phyloP scores from a whole-genome alignment of 2,329 filamentous ascomycete species.

The Phoma sp. region DNA sequence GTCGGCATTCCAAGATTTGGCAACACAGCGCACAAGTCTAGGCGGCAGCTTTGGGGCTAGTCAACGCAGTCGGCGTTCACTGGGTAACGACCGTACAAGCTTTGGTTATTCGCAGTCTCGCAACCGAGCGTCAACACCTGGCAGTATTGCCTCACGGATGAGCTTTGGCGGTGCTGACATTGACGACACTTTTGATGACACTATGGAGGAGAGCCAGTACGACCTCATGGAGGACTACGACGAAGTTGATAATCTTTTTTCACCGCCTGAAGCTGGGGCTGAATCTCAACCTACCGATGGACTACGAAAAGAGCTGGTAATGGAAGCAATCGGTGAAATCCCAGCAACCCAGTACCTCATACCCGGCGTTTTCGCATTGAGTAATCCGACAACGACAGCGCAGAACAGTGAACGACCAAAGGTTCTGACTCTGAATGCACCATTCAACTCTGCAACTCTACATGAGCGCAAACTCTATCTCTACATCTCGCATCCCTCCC shows the following conservation, averaged over 20 bases:
- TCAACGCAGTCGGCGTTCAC: slow-evolving; percentile 73
- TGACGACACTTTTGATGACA: slow-evolving; percentile 49
- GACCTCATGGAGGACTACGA: slow-evolving; percentile 51
- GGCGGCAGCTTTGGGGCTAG: slow-evolving; percentile 56
- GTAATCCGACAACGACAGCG: slow-evolving; percentile 19
- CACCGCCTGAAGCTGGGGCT: slow-evolving; percentile 37
- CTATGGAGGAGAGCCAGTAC: slow-evolving; percentile 49
- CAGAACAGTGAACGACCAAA: slow-evolving; percentile 22
- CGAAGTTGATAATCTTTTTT: slow-evolving; percentile 49
- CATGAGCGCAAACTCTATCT: slow-evolving; percentile 49
- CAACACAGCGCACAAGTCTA: slow-evolving; percentile 55
- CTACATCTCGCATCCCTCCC: slow-evolving; percentile 46
- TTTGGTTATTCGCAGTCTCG: slow-evolving; percentile 54
- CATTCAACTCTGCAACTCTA: slow-evolving; percentile 46
- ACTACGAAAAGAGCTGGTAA: slow-evolving; percentile 49
- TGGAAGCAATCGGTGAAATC: slow-evolving; percentile 47
- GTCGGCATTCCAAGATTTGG: slow-evolving; percentile 77
- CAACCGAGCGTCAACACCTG: slow-evolving; percentile 65
- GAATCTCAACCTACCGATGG: slow-evolving; percentile 46
- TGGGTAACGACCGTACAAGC: slow-evolving; percentile 73
- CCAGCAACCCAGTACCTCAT: slow-evolving; percentile 39
- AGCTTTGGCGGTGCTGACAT: slow-evolving; percentile 48
- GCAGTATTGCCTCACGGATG: slow-evolving; percentile 50
- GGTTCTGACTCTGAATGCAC: slow-evolving; percentile 41
- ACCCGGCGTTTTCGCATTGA: slow-evolving; percentile 35